phyloP scores from a whole-genome alignment of 139 green algal species.

The Monoraphidium neglectum region DNA sequence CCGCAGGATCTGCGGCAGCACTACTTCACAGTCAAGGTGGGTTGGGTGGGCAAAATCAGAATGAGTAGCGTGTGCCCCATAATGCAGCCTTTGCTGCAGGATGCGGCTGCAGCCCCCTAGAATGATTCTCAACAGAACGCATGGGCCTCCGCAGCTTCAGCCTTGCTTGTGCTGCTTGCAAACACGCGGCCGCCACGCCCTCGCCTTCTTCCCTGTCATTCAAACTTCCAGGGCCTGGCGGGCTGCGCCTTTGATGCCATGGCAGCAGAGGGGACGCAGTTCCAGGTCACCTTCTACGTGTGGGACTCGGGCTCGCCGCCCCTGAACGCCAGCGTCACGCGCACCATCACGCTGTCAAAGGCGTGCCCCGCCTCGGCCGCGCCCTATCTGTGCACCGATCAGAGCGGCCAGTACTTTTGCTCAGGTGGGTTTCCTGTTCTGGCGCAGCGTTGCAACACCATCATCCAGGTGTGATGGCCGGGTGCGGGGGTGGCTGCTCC shows the following conservation, averaged over 20 bases:
- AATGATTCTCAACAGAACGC: too few relatives aligned
- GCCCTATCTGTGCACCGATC: slow-evolving; percentile 20
- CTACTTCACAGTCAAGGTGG: slow-evolving; percentile 30
- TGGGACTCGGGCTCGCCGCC: slow-evolving; percentile 41
- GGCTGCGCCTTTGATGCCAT: slow-evolving; percentile 46
- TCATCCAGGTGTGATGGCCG: not conserved
- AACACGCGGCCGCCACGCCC: too few relatives aligned
- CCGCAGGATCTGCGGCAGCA: slow-evolving; percentile 30
- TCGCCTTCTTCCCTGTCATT: too few relatives aligned
- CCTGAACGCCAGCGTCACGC: slow-evolving; percentile 23
- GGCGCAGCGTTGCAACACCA: not conserved
- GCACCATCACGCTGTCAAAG: slow-evolving; percentile 17
- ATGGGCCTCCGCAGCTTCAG: too few relatives aligned
- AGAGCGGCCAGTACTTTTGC: slow-evolving; percentile 11
- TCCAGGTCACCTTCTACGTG: slow-evolving; percentile 46
- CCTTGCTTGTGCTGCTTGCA: too few relatives aligned
- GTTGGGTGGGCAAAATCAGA: too few relatives aligned
- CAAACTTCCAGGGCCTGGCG: slow-evolving; percentile 37
- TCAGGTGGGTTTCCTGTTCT: slow-evolving; percentile 9
- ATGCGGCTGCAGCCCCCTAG: too few relatives aligned
- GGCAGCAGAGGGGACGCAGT: slow-evolving; percentile 34
- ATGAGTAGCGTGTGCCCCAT: too few relatives aligned
- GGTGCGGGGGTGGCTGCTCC: not conserved
- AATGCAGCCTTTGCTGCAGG: too few relatives aligned
- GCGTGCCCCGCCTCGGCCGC: slow-evolving; percentile 14